phyloP scores from a whole-genome alignment of 345 rosid genomes.

The Linum tenue region DNA sequence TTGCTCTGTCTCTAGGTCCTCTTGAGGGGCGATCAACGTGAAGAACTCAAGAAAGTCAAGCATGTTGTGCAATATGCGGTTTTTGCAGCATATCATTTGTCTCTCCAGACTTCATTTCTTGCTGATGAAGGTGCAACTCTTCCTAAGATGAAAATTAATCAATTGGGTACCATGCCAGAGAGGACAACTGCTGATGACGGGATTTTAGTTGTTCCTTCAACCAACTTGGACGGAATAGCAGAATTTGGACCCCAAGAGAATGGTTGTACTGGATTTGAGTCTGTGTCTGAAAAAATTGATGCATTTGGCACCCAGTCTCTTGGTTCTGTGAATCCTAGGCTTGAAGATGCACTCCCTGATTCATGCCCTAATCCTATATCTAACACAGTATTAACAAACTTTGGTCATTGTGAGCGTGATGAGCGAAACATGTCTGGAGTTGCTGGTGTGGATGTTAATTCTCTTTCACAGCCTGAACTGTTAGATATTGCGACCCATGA shows the following conservation, averaged over 20 bases:
- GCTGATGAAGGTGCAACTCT: constrained; percentile 99
- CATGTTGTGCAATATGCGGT: constrained; percentile 79
- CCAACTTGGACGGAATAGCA: constrained; percentile 18
- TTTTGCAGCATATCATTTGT: constrained; percentile 95
- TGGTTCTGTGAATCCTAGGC: constrained; percentile 18
- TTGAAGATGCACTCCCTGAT: constrained; percentile 27
- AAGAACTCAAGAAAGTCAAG: constrained; percentile 92
- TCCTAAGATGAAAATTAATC: constrained; percentile 47
- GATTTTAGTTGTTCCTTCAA: constrained; percentile 27
- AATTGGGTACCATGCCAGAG: constrained; percentile 35
- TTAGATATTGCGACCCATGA: constrained; percentile 30
- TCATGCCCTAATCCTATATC: constrained; percentile 26
- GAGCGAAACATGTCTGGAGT: constrained; percentile 15
- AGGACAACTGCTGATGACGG: constrained; percentile 29
- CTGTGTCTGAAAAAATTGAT: constrained; percentile 31
- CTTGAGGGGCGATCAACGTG: constrained; percentile 60
- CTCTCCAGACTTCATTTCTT: constrained; percentile 92
- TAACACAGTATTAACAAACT: constrained; percentile 21
- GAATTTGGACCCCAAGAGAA: constrained; percentile 29
- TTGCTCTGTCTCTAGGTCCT: constrained; percentile 43
- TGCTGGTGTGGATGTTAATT: constrained; percentile 17
- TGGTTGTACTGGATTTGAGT: constrained; percentile 29
- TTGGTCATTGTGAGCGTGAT: constrained; percentile 21
- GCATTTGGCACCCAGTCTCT: constrained; percentile 20
- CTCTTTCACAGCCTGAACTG: constrained; percentile 25